Base-by-base conservation (phyloP, 305 asterid species). In the Solanum chacoense region DNA sequence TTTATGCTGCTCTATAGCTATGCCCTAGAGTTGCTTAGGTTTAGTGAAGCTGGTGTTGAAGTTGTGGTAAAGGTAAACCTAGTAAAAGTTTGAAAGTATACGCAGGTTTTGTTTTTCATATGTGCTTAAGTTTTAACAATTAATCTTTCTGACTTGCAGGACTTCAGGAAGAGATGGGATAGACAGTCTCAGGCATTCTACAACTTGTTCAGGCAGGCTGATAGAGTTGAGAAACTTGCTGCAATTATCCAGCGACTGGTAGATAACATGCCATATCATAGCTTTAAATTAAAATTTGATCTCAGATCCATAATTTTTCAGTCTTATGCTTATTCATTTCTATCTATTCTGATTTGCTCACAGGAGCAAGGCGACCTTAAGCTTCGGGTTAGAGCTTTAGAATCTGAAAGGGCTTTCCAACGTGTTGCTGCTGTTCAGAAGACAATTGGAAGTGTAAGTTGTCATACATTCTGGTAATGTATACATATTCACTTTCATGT, bases 341-440 rank as follows among this genome's bases (percentile, higher is more conserved):
- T 45, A 63, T 85, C 50, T 86, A 45, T 84, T 84, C 29, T 84
- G 50, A 40, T 72, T 12, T 78, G 28, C 78, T 92, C 73, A 73
- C 88, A 97, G 99, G 99, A 97, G 92, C 99, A 97, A 97, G 99
- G 99, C 1, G 99, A 96, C 92, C 90, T 97, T 91, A 96, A 97
- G 93, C 99, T 97, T 86, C 98, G 99, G 7, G 99, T 97, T 7
- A 94, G 99, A 89, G 92, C 99, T 86, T 92, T 97, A 94, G 99
- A 97, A 92, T 96, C 99, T 18, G 99, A 97, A 92, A 92, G 99
- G 89, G 97, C 99, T 84, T 97, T 97, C 89, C 97, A 97, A 90
- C 96, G 99, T 4, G 98, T 97, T 89, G 98, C 99, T 40, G 91
- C 98, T 84, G 99, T 97, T 91, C 99, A 97, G 92, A 91, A 85